Percentiles rank a stretch among this genome's conserved stretches.
These are phyloP conservation scores for Eimeria brunetti DNA, from an alignment of 169 alveolate genomes.

Conservation along the genomic window DNA sequence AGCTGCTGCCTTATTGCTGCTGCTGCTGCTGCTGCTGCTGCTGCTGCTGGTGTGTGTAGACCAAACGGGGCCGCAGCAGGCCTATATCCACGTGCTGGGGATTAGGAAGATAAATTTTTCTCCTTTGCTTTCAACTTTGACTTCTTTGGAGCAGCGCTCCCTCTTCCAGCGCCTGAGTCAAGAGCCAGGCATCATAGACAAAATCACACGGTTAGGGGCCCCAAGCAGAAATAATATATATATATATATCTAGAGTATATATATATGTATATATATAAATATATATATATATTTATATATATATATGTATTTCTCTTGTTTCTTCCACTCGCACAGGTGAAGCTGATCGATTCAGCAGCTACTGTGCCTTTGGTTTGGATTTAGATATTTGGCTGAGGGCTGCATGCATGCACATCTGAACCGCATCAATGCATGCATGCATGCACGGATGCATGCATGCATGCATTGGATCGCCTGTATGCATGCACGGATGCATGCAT, in stretches of 20 bases:
- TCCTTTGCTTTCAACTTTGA: conserved; percentile 42
- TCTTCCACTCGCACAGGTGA: no score
- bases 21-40: not conserved
- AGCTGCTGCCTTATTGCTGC: not conserved
- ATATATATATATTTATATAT: no score
- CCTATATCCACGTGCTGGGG: conserved; percentile 90
- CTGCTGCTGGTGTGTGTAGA: not conserved
- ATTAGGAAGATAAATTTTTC: conserved; percentile 65
- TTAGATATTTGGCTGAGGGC: not conserved
- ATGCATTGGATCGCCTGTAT: no score
- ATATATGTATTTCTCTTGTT: no score
- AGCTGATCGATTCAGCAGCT: conserved; percentile 80
- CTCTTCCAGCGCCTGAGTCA: conserved; percentile 86
- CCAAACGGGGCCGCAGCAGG: conserved; percentile 72
- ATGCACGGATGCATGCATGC: no score
- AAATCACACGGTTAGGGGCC: conserved; percentile 89
- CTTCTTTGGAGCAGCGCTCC: conserved; percentile 65
- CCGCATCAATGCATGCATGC: no score
- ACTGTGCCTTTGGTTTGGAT: no score
- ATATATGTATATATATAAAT: no score
- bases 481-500: no score
- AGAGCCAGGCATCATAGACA: conserved; percentile 89
- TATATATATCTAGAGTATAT: no score
- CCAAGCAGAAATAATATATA: no score
- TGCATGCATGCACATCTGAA: no score